Percentiles rank a stretch among this genome's conserved stretches.
phyloP scores from a whole-genome alignment of 805 yeast species.

The Brettanomyces nanus region DNA sequence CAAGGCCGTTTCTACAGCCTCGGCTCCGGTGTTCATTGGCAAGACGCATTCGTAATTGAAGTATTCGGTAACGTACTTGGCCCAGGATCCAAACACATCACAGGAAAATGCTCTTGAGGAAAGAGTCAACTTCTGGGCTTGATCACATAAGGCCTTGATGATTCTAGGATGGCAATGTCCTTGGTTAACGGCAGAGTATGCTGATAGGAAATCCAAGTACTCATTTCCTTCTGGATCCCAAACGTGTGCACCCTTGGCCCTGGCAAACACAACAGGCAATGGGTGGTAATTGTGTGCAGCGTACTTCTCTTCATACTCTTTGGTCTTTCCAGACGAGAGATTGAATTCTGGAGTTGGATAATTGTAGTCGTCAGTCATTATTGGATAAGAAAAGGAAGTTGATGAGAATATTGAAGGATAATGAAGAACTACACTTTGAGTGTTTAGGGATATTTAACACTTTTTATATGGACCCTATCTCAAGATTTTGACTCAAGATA shows the following conservation, averaged over 20 bases:
- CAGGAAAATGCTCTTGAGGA: slow-evolving; percentile 91
- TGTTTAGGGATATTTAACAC: no score
- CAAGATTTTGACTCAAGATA: no score
- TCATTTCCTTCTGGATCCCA: slow-evolving; percentile 98
- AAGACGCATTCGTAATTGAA: slow-evolving; percentile 87
- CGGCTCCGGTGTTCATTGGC: slow-evolving; percentile 99
- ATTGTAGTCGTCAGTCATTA: slow-evolving; percentile 1
- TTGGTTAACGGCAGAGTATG: slow-evolving; percentile 95
- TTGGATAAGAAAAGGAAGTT: no score
- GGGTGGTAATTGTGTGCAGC: slow-evolving; percentile 98
- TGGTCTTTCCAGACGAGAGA: slow-evolving; percentile 58
- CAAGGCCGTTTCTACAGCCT: slow-evolving; percentile 93
- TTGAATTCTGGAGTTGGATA: slow-evolving; percentile 29
- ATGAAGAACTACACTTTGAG: no score
- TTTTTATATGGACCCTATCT: no score
- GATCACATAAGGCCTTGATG: slow-evolving; percentile 74
- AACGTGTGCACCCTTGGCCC: slow-evolving; percentile 84
- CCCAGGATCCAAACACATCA: slow-evolving; percentile 78
- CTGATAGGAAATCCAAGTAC: slow-evolving; percentile 86
- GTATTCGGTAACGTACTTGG: slow-evolving; percentile 81
- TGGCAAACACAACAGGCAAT: slow-evolving; percentile 85
- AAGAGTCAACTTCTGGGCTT: slow-evolving; percentile 75
- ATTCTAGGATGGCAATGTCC: slow-evolving; percentile 98
- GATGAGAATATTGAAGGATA: no score
- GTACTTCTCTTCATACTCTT: slow-evolving; percentile 62